Evolutionary conservation across 1,139 yeast genomes (phyloP).

Genomic region (Hansenula sp.): DNA sequence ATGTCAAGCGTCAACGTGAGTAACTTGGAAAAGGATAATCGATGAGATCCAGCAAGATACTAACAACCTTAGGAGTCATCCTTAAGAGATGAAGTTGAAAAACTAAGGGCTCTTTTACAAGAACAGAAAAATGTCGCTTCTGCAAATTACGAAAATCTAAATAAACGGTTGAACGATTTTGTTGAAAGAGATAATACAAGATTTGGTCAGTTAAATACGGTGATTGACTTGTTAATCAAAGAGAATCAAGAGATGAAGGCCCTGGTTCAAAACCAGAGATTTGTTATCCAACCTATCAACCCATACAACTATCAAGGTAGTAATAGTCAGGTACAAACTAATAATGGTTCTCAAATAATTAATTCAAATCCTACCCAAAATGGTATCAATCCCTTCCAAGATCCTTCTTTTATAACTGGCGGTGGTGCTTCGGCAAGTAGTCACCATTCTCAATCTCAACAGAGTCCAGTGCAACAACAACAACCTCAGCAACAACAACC

Average conservation of each 20-base stretch:
- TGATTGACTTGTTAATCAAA: constrained; percentile 19
- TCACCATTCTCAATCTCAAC: background rate
- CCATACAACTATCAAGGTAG: constrained; percentile 7
- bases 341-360: background rate
- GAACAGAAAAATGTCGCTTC: constrained; percentile 15
- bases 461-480: background rate
- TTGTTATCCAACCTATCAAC: constrained; percentile 20
- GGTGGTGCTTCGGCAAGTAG: background rate
- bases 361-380: background rate
- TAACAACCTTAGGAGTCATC: background rate
- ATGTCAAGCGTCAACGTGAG: constrained; percentile 1
- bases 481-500: constrained; percentile 6
- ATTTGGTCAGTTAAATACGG: constrained; percentile 15
- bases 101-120: constrained; percentile 16
- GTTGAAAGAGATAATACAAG: constrained; percentile 18
- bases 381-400: constrained; percentile 1
- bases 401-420: background rate
- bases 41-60: too few species aligned
- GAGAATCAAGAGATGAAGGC: constrained; percentile 22
- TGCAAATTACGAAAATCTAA: constrained; percentile 14
- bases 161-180: constrained; percentile 18
- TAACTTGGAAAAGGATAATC: too few species aligned
- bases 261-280: constrained; percentile 17
- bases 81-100: constrained; percentile 21
- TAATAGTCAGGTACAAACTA: background rate